A percentile compares a stretch with the other conserved stretches of the same genome.
Evolutionary conservation across 768 basidiomycete genomes (phyloP).

Genomic region (Russula abietina): DNA sequence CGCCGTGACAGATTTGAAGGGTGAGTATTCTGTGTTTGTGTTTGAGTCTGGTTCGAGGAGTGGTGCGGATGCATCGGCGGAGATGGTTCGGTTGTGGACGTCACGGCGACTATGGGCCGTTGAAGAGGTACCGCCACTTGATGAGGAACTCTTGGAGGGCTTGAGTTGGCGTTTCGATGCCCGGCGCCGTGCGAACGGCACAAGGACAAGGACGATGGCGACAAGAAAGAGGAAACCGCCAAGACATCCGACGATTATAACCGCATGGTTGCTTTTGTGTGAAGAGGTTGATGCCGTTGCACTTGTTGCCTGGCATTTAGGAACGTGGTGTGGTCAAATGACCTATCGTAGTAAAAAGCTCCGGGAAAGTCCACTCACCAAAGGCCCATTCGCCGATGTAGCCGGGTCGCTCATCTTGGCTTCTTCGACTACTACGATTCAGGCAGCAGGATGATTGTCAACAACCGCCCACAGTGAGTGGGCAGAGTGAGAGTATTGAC

Average conservation of each 20-base stretch:
- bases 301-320: not conserved
- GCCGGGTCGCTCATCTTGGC: constrained; percentile 7
- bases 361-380: constrained; percentile 8
- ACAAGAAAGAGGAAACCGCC: constrained; percentile 20
- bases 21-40: not conserved
- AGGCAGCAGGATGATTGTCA: not conserved
- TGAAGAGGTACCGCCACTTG: constrained; percentile 3
- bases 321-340: constrained; percentile 19
- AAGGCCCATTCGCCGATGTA: not conserved
- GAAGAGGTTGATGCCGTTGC: not conserved
- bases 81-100: constrained; percentile 15
- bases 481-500: not conserved
- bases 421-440: not conserved
- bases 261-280: constrained; percentile 13
- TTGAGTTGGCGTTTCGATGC: constrained; percentile 7
- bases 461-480: not conserved
- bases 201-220: constrained; percentile 17
- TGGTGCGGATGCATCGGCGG: constrained; percentile 22
- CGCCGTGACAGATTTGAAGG: not conserved
- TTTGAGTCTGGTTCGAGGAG: constrained; percentile 17
- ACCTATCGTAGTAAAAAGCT: not conserved
- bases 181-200: constrained; percentile 17
- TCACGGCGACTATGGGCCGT: constrained; percentile 7
- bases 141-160: not conserved
- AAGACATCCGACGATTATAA: constrained; percentile 20